Evolutionary conservation across 1,139 yeast genomes (phyloP).

Genomic region (Suhomyces bolitotheri): DNA sequence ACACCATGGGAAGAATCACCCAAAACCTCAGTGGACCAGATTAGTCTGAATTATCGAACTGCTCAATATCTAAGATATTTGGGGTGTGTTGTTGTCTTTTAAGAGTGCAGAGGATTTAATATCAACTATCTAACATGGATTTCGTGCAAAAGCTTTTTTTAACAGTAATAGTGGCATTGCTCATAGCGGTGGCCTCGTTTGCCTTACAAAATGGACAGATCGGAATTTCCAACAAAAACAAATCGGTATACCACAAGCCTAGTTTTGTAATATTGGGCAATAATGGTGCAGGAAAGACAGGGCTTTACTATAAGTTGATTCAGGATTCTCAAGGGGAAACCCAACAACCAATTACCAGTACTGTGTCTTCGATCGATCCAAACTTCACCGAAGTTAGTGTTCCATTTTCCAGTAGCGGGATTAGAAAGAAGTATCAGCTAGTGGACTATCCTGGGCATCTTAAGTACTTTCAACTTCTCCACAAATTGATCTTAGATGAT

Average conservation of each 20-base stretch:
- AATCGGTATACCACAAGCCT: conserved; percentile 37
- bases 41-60: no score
- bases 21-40: no score
- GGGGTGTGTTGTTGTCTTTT: no score
- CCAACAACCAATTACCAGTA: conserved; percentile 21
- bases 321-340: conserved; percentile 17
- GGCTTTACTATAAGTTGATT: conserved; percentile 47
- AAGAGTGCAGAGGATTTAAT: no score
- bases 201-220: conserved; percentile 15
- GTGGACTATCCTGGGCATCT: conserved; percentile 87
- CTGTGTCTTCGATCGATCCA: conserved; percentile 49
- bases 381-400: conserved; percentile 31
- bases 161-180: conserved; percentile 22
- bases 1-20: no score
- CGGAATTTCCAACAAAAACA: conserved; percentile 15
- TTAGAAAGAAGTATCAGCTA: conserved; percentile 44
- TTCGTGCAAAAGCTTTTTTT: conserved; percentile 19
- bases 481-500: conserved; percentile 44
- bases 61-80: no score
- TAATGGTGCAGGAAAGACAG: conserved; percentile 73
- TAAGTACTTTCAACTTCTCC: conserved; percentile 59
- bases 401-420: conserved; percentile 37
- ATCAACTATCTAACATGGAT: no score
- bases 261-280: conserved; percentile 74
- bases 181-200: conserved; percentile 19